These are phyloP conservation scores for Ceratocystis diversiconidia DNA, from an alignment of 2,329 filamentous ascomycete genomes.

Conservation along the genomic window DNA sequence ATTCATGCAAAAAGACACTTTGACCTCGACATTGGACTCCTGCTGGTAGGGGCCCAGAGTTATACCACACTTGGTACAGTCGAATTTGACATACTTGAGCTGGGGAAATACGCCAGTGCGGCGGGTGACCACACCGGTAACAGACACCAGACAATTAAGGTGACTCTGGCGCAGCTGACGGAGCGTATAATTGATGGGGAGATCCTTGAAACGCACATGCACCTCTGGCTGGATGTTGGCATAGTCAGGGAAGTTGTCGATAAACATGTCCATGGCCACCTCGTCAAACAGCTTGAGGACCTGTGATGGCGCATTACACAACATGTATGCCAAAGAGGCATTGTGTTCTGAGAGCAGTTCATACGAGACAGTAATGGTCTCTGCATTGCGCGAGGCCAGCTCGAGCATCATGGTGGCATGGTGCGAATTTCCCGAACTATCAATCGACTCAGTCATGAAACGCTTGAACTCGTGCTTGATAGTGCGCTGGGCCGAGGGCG, in stretches of 20 bases:
- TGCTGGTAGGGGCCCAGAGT: slow-evolving; percentile 94
- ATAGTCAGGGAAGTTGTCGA: slow-evolving; percentile 94
- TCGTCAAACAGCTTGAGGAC: slow-evolving; percentile 93
- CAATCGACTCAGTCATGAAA: slow-evolving; percentile 91
- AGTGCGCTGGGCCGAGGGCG: slow-evolving; percentile 76
- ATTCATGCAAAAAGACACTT: slow-evolving; percentile 89
- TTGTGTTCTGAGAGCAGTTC: slow-evolving; percentile 82
- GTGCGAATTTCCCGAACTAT: slow-evolving; percentile 76
- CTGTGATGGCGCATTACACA: slow-evolving; percentile 90
- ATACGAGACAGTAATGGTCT: slow-evolving; percentile 91
- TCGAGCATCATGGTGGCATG: slow-evolving; percentile 90
- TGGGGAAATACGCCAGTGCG: slow-evolving; percentile 93
- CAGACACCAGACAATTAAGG: slow-evolving; percentile 86
- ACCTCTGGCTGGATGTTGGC: slow-evolving; percentile 96
- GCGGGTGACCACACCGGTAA: slow-evolving; percentile 88
- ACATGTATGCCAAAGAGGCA: slow-evolving; percentile 85
- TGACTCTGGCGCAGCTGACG: slow-evolving; percentile 90
- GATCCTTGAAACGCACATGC: slow-evolving; percentile 87
- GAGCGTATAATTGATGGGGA: slow-evolving; percentile 88
- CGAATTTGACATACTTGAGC: slow-evolving; percentile 96
- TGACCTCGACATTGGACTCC: slow-evolving; percentile 91
- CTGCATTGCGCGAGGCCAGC: slow-evolving; percentile 92
- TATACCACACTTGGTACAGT: slow-evolving; percentile 83
- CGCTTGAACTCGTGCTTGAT: slow-evolving; percentile 95
- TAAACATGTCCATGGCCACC: slow-evolving; percentile 88